These are phyloP conservation scores for Acer negundo DNA, from an alignment of 345 rosid species.

Conservation along the genomic window DNA sequence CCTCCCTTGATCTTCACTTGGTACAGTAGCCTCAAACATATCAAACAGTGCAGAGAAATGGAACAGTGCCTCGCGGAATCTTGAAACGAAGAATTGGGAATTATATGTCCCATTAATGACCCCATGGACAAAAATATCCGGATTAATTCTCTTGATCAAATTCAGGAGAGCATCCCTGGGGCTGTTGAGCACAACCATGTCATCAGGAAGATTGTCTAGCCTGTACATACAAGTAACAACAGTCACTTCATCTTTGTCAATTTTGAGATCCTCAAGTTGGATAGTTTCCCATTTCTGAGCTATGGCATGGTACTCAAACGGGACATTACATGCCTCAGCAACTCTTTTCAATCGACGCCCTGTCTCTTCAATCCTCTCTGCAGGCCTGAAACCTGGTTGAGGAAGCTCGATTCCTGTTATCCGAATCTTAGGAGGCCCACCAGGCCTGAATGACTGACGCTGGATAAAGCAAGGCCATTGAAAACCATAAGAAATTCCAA, in stretches of 20 bases:
- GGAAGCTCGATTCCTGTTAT: constrained; percentile 61
- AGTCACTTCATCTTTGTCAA: constrained; percentile 40
- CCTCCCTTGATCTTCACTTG: constrained; percentile 48
- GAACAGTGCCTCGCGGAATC: constrained; percentile 61
- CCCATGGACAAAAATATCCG: constrained; percentile 43
- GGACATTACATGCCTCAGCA: constrained; percentile 46
- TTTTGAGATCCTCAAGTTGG: constrained; percentile 45
- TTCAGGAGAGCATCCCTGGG: constrained; percentile 51
- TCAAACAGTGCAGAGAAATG: constrained; percentile 62
- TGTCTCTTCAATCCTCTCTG: constrained; percentile 52
- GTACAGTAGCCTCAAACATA: constrained; percentile 46
- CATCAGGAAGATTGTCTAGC: constrained; percentile 51
- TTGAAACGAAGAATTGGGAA: constrained; percentile 51
- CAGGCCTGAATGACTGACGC: constrained; percentile 42
- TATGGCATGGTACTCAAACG: constrained; percentile 52
- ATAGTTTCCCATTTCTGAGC: constrained; percentile 64
- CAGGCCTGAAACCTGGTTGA: constrained; percentile 56
- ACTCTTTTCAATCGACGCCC: constrained; percentile 48
- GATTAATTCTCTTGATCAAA: constrained; percentile 46
- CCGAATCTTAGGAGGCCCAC: constrained; percentile 59
- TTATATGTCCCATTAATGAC: constrained; percentile 45
- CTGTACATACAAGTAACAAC: constrained; percentile 43
- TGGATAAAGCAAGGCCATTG: constrained; percentile 70
- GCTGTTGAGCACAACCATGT: constrained; percentile 41
- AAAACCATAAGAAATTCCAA: constrained; percentile 56